Conservation (phyloP, 1,139 yeast genomes). For the Magnusiomyces clavatus region DNA sequence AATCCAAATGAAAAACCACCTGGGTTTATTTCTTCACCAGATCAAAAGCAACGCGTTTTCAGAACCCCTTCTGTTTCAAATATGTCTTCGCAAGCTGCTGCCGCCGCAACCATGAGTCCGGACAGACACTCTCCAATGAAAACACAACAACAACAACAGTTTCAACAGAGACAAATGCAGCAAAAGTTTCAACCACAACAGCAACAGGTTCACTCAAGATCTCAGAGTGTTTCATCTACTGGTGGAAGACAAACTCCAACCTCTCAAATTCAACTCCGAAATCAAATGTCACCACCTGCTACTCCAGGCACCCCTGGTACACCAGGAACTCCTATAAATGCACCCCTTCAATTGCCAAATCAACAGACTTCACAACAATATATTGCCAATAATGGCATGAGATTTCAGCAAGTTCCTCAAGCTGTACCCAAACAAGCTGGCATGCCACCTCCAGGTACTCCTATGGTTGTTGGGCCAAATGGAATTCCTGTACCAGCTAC, state of each 20-base stretch:
- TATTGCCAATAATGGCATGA: not conserved
- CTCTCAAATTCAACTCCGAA: not conserved
- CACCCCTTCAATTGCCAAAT: not conserved
- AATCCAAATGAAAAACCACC: constrained; percentile 35
- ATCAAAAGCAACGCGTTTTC: constrained; percentile 21
- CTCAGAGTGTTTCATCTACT: too few species aligned
- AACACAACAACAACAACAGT: constrained; percentile 1
- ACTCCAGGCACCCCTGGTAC: constrained; percentile 4
- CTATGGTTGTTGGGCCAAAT: constrained; percentile 1
- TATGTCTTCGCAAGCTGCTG: constrained; percentile 1
- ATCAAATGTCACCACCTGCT: constrained; percentile 6
- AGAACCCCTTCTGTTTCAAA: constrained; percentile 9
- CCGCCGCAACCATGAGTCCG: not conserved
- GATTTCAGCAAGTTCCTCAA: not conserved
- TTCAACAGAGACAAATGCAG: not conserved
- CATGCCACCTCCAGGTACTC: not conserved
- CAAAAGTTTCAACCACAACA: not conserved
- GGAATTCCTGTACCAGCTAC: constrained; percentile 3
- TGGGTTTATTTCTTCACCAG: constrained; percentile 24
- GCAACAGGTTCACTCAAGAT: not conserved
- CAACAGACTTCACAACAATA: constrained; percentile 1
- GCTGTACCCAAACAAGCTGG: not conserved
- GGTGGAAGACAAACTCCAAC: too few species aligned
- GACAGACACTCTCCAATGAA: not conserved
- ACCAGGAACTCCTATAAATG: constrained; percentile 2